Conservation (phyloP, 306 rosid genomes). For the Sicyos edulis region DNA sequence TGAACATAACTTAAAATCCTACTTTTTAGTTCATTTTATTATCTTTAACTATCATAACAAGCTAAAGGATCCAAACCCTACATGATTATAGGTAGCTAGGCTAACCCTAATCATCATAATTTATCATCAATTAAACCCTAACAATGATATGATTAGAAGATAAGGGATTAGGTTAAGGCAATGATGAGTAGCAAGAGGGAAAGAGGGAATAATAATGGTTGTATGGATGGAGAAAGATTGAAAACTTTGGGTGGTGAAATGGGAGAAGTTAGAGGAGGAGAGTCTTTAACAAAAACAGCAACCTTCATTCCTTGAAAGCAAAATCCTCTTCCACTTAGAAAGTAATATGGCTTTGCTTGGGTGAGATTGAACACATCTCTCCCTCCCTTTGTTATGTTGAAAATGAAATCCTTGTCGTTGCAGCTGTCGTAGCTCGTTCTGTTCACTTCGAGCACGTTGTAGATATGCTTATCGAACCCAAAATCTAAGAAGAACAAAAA, state of each 20-base stretch:
- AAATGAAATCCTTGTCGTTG: conserved; percentile 43
- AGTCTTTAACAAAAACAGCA: conserved; percentile 29
- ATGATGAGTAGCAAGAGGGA: background rate
- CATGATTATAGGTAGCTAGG: too few relatives aligned
- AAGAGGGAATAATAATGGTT: background rate
- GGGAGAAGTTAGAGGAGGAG: background rate
- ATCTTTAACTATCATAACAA: too few relatives aligned
- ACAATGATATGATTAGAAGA: background rate
- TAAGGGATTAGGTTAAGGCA: background rate
- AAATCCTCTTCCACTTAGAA: too few relatives aligned
- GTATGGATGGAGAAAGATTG: background rate
- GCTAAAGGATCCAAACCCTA: too few relatives aligned
- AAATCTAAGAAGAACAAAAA: conserved; percentile 29
- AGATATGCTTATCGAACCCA: conserved; percentile 50
- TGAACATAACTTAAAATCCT: too few relatives aligned
- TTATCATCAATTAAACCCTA: too few relatives aligned
- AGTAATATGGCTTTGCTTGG: conserved; percentile 48
- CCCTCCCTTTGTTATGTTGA: conserved; percentile 62
- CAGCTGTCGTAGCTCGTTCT: conserved; percentile 54
- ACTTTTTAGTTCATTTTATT: too few relatives aligned
- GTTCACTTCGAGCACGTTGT: conserved; percentile 68
- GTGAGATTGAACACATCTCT: conserved; percentile 61
- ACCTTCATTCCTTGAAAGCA: conserved; percentile 6
- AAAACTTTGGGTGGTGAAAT: background rate
- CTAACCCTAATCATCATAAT: too few relatives aligned